A percentile compares a stretch with the other conserved stretches of the same genome.
These are phyloP conservation scores for Kluyveromyces sp. DNA, from an alignment of 1,139 yeast species.

Conservation along the genomic window DNA sequence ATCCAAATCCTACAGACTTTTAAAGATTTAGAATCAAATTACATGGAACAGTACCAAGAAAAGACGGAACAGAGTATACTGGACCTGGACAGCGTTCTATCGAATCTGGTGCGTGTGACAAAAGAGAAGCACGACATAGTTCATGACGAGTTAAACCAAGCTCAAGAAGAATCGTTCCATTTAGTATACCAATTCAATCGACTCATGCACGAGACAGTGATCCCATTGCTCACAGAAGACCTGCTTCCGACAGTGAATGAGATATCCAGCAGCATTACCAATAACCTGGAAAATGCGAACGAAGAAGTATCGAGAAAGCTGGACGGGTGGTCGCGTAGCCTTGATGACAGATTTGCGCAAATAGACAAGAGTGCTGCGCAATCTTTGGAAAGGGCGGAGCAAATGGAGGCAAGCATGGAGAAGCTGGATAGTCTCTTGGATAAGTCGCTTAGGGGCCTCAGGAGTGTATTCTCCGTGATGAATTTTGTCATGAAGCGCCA, in stretches of 20 bases:
- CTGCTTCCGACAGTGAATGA: slow-evolving; percentile 5
- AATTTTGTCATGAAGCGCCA: neutral
- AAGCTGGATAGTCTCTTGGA: neutral
- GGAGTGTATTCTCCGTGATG: neutral
- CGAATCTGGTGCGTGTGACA: neutral
- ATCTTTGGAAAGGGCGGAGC: neutral
- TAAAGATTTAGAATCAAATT: neutral
- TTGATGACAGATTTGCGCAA: slow-evolving; percentile 4
- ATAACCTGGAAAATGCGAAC: slow-evolving; percentile 1
- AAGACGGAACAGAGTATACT: neutral
- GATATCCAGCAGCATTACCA: neutral
- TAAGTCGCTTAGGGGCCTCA: neutral
- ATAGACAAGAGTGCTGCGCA: neutral
- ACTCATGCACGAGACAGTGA: slow-evolving; percentile 7
- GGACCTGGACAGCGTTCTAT: neutral
- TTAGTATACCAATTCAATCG: slow-evolving; percentile 7
- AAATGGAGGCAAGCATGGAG: neutral
- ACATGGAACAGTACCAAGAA: neutral
- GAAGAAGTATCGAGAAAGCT: neutral
- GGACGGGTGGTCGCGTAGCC: slow-evolving; percentile 1
- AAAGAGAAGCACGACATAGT: neutral
- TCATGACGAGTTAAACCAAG: slow-evolving; percentile 1
- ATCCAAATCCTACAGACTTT: neutral
- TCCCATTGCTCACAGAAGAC: slow-evolving; percentile 8
- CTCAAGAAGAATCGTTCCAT: slow-evolving; percentile 6